A percentile compares a stretch with the other conserved stretches of the same genome.
These are phyloP conservation scores for Serendipita indica DNA, from an alignment of 768 basidiomycete species.

Conservation along the genomic window DNA sequence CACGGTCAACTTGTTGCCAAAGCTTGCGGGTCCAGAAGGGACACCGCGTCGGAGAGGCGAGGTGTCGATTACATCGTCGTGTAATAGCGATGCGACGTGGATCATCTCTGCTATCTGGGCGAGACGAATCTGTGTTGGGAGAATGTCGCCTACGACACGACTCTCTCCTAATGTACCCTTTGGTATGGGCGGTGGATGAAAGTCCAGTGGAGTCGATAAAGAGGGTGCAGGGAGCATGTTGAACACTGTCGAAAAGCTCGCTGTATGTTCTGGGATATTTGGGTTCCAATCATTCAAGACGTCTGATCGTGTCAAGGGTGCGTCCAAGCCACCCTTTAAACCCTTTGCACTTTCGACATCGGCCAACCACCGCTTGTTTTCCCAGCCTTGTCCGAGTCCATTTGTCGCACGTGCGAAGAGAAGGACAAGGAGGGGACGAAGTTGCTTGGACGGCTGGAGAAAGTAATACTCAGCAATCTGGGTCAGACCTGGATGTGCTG, in stretches of 20 bases:
- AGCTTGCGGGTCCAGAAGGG: slow-evolving; percentile 54
- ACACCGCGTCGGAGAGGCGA: slow-evolving; percentile 56
- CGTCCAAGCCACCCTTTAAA: slow-evolving; percentile 49
- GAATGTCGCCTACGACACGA: slow-evolving; percentile 29
- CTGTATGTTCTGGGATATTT: slow-evolving; percentile 60
- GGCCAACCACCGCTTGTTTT: slow-evolving; percentile 43
- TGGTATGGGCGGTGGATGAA: slow-evolving; percentile 14
- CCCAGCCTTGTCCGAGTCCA: slow-evolving; percentile 59
- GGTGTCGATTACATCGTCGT: slow-evolving; percentile 77
- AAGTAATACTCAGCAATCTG: slow-evolving; percentile 91
- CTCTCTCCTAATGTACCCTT: slow-evolving; percentile 23
- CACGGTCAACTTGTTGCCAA: slow-evolving; percentile 87
- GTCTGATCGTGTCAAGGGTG: slow-evolving; percentile 61
- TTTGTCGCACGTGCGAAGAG: slow-evolving; percentile 88
- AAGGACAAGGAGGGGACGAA: slow-evolving; percentile 78
- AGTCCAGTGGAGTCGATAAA: slow-evolving; percentile 23
- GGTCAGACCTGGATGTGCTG: slow-evolving; percentile 75
- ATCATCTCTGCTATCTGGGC: slow-evolving; percentile 98
- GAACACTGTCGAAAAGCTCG: slow-evolving; percentile 42
- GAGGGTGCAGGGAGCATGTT: slow-evolving; percentile 34
- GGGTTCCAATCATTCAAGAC: slow-evolving; percentile 89
- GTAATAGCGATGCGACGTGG: slow-evolving; percentile 83
- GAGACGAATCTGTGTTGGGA: slow-evolving; percentile 82
- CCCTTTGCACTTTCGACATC: slow-evolving; percentile 41
- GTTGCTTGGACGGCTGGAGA: slow-evolving; percentile 72